Percentiles rank a stretch among this genome's conserved stretches.
These are phyloP conservation scores for Hibiscus tridactylites DNA, from an alignment of 345 rosid genomes.

Conservation along the genomic window DNA sequence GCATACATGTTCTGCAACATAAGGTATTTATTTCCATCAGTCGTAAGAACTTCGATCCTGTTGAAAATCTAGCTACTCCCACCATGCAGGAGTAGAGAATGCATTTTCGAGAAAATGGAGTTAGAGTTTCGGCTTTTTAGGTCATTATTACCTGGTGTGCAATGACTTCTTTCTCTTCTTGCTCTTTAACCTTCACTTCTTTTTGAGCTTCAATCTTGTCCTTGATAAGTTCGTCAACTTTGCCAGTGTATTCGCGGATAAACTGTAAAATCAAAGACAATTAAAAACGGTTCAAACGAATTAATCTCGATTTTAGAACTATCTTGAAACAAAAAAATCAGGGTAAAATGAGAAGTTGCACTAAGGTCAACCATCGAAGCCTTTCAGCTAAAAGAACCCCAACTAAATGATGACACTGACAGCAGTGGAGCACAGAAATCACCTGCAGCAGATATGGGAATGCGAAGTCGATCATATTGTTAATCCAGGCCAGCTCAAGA, in stretches of 20 bases:
- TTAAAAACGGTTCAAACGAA: neutral
- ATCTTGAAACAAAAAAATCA: neutral
- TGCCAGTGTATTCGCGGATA: slow-evolving; percentile 59
- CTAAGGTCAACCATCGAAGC: neutral
- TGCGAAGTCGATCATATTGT: slow-evolving; percentile 81
- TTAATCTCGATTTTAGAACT: neutral
- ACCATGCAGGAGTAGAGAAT: neutral
- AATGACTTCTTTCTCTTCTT: slow-evolving; percentile 59
- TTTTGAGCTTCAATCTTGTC: slow-evolving; percentile 48
- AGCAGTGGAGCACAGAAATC: neutral
- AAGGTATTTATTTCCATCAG: neutral
- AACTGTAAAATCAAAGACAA: slow-evolving; percentile 27
- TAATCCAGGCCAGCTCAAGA: slow-evolving; percentile 87
- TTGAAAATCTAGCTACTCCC: neutral
- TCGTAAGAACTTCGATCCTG: neutral
- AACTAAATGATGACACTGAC: neutral
- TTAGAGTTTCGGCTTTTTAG: neutral
- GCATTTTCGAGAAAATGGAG: neutral
- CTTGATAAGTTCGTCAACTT: slow-evolving; percentile 62
- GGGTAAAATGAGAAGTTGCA: neutral
- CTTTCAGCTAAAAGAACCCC: neutral
- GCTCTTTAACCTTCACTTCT: slow-evolving; percentile 51
- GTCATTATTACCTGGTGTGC: slow-evolving; percentile 49
- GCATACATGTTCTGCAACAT: slow-evolving; percentile 63
- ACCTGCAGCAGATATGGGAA: slow-evolving; percentile 86